A percentile compares a stretch with the other conserved stretches of the same genome.
Evolutionary conservation across 192 early-diverging fungal species (phyloP).

Genomic region (Chytriomyces hyalinus): DNA sequence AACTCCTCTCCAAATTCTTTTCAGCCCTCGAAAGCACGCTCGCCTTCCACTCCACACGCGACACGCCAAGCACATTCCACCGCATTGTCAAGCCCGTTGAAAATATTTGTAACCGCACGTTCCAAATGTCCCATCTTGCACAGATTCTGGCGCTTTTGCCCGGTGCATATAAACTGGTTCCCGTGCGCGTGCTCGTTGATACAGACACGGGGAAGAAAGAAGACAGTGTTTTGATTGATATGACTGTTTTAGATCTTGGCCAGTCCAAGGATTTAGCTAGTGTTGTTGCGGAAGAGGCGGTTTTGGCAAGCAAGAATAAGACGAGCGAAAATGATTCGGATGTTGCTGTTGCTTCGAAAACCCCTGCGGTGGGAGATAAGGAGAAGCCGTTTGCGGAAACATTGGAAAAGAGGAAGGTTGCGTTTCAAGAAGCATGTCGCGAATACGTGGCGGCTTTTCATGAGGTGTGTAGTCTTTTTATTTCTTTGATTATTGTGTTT

Average conservation of each 20-base stretch:
- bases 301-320: not conserved
- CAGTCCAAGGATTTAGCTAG: not conserved
- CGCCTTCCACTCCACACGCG: constrained; percentile 34
- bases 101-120: constrained; percentile 56
- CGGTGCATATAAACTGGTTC: constrained; percentile 48
- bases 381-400: constrained; percentile 20
- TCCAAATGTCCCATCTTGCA: constrained; percentile 55
- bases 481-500: not conserved
- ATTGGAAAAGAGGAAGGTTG: constrained; percentile 20
- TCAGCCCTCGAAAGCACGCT: constrained; percentile 40
- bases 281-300: not conserved
- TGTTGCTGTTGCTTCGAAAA: not conserved
- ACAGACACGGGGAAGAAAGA: not conserved
- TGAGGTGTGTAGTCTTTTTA: constrained; percentile 29
- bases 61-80: constrained; percentile 44
- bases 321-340: not conserved
- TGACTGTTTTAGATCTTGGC: constrained; percentile 22
- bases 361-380: not conserved
- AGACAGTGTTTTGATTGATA: constrained; percentile 13
- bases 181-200: constrained; percentile 31
- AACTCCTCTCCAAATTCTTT: constrained; percentile 41
- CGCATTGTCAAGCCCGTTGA: constrained; percentile 57
- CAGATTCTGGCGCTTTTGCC: constrained; percentile 61
- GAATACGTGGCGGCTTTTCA: constrained; percentile 18
- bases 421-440: constrained; percentile 28